Conservation (phyloP, 192 early-diverging fungal genomes). For the Pilobolus umbonatus region DNA sequence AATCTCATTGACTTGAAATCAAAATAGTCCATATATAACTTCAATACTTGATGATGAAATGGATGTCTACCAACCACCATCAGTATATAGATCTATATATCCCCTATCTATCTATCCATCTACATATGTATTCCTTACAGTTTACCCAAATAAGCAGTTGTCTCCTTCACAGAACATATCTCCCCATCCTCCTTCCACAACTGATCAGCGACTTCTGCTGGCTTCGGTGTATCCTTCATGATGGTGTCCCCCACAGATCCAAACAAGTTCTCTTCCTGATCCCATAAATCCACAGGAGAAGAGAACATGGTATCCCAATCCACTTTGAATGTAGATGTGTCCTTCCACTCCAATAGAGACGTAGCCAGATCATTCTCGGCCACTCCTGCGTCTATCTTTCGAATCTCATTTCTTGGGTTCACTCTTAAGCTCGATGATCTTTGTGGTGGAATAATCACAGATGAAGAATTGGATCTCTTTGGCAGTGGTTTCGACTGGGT, state of each 20-base stretch:
- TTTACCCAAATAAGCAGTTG: constrained; percentile 21
- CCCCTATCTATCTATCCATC: not conserved
- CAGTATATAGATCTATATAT: not conserved
- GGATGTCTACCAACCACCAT: not conserved
- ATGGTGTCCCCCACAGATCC: constrained; percentile 9
- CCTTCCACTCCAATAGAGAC: constrained; percentile 14
- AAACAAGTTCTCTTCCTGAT: constrained; percentile 8
- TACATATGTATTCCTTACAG: not conserved
- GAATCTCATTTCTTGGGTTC: not conserved
- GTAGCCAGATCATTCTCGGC: too few species aligned
- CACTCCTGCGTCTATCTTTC: not conserved
- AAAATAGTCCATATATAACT: constrained; percentile 24
- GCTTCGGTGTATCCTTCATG: not conserved
- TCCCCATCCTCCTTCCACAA: constrained; percentile 14
- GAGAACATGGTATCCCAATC: constrained; percentile 13
- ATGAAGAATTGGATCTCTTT: not conserved
- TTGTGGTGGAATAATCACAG: not conserved
- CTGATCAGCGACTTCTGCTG: not conserved
- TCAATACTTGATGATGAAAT: constrained; percentile 18
- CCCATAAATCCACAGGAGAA: not conserved
- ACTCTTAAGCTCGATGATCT: constrained; percentile 2
- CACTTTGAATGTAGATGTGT: constrained; percentile 10
- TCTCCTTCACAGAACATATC: not conserved
- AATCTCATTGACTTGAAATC: constrained; percentile 18
- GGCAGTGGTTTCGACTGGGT: not conserved